phyloP scores from a whole-genome alignment of 495 filamentous ascomycete species.

The Umbilicaria muhlenbergii region DNA sequence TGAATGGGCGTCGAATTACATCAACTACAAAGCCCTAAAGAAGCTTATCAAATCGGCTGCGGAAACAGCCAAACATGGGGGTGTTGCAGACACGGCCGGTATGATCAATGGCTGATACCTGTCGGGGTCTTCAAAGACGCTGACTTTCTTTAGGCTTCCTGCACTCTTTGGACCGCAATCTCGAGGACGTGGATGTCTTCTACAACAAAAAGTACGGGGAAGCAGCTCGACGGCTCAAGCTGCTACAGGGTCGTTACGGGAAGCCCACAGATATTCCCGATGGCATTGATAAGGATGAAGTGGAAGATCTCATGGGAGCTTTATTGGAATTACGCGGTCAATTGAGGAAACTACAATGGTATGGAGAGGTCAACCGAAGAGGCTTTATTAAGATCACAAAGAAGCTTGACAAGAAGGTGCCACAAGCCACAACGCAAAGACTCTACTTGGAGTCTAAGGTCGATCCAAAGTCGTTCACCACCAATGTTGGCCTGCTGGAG shows the following conservation, averaged over 20 bases:
- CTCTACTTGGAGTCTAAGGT: conserved; percentile 79
- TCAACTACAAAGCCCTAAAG: conserved; percentile 93
- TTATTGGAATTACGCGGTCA: conserved; percentile 76
- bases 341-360: conserved; percentile 87
- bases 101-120: conserved; percentile 13
- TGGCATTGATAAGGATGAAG: conserved; percentile 53
- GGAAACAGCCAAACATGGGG: conserved; percentile 43
- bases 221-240: conserved; percentile 60
- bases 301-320: conserved; percentile 75
- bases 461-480: conserved; percentile 68
- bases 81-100: conserved; percentile 68
- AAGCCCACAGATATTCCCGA: conserved; percentile 32
- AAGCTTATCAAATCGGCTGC: conserved; percentile 75
- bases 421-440: conserved; percentile 53
- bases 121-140: conserved; percentile 11
- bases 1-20: conserved; percentile 85
- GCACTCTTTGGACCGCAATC: conserved; percentile 84
- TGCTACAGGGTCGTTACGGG: conserved; percentile 76
- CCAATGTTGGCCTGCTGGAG: conserved; percentile 46
- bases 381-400: conserved; percentile 98
- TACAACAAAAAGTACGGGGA: conserved; percentile 92
- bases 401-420: conserved; percentile 87
- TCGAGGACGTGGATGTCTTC: conserved; percentile 88
- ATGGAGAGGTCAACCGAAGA: conserved; percentile 87
- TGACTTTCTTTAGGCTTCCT: conserved; percentile 58